Evolutionary conservation across 805 yeast genomes (phyloP).

Genomic region (Nematodospora valgi): DNA sequence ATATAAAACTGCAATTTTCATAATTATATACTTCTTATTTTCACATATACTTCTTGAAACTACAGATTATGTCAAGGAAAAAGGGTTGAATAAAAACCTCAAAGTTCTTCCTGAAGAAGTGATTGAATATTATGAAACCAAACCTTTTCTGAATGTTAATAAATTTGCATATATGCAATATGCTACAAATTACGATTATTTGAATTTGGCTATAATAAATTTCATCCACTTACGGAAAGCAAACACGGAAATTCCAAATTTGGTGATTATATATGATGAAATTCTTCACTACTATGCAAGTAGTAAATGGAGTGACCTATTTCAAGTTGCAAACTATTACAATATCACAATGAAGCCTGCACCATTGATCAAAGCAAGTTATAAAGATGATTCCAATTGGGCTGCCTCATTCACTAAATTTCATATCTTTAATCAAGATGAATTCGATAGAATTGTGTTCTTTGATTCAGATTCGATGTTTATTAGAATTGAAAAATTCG

Average conservation of each 20-base stretch:
- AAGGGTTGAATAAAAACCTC: conserved; percentile 15
- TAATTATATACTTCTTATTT: conserved; percentile 18
- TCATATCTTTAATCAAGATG: conserved; percentile 45
- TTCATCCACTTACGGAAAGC: conserved; percentile 31
- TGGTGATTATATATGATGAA: conserved; percentile 41
- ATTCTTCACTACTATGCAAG: conserved; percentile 13
- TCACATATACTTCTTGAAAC: conserved; percentile 16
- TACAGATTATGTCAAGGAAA: conserved; percentile 10
- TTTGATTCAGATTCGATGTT: conserved; percentile 57
- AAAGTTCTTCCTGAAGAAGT: conserved; percentile 23
- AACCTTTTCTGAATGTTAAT: conserved; percentile 7
- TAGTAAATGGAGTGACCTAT: conserved; percentile 12
- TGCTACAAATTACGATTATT: conserved; percentile 50
- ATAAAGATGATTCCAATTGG: conserved; percentile 37
- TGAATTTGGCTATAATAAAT: conserved; percentile 52
- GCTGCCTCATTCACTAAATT: conserved; percentile 52
- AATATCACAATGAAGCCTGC: conserved; percentile 27
- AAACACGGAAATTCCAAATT: conserved; percentile 38
- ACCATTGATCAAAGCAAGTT: conserved; percentile 11
- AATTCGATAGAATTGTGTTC: conserved; percentile 52
- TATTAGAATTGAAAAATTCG: conserved; percentile 11
- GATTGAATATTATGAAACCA: conserved; percentile 13
- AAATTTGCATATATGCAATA: conserved; percentile 57
- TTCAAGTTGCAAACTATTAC: conserved; percentile 13
- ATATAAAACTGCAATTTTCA: conserved; percentile 17